Evolutionary conservation across 345 rosid genomes (phyloP), one percentile per base, ranked within the genome.

Genomic region (Cardamine occulta): DNA sequence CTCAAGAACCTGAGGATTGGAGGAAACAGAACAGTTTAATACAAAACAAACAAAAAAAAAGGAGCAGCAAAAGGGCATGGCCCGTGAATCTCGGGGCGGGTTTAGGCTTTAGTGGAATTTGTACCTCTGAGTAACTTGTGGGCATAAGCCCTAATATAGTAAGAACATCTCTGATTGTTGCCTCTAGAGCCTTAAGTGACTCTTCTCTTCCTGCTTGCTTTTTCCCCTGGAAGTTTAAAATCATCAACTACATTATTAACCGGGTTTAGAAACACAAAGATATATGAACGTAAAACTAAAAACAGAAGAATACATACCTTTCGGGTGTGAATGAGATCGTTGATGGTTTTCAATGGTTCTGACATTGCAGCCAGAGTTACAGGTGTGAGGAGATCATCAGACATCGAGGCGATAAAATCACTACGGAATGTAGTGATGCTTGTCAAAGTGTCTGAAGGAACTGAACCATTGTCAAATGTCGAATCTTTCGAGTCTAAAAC

Each of bases 381-480:
- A 0, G 97, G 86, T 15, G 93, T 90, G 70, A 73, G 96, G 70
- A 95, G 93, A 88, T 95, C 97, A 92, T 95, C 97, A 5, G 88
- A 89, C 97, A 95, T 92, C 4, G 97, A 90, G 64, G 85, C 84
- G 70, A 85, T 45, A 53, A 86, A 87, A 37, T 85, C 85, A 68
- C 84, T 75, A 42, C 70, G 77, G 80, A 95, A 89, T 74, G 83
- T 84, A 42, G 66, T 79, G 60, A 89, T 80, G 72, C 66, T 45
- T 49, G 79, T 73, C 63, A 80, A 29, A 37, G 79, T 87, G 55
- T 89, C 89, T 7, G 83, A 71, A 3, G 91, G 88, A 40, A 87
- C 66, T 18, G 82, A 82, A 73, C 76, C 82, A 63, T 75, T 54
- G 58, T 71, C 82, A 39, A 61, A 32, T 45, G 62, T 75, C 18